These are phyloP conservation scores for Puccinellia tenuiflora DNA, from an alignment of 176 grass and related monocot species.

Conservation along the genomic window DNA sequence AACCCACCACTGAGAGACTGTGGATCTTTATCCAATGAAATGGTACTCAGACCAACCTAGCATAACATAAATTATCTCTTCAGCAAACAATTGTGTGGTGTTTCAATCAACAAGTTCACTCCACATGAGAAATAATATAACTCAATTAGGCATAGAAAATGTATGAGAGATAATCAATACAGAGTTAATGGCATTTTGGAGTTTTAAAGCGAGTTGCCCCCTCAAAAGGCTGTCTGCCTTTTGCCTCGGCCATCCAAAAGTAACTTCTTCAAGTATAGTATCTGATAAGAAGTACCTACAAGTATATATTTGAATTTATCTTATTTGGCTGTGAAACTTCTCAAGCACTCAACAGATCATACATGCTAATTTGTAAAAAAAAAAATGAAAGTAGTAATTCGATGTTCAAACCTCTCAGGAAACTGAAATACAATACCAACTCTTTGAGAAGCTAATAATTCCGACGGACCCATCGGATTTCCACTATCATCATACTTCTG, in stretches of 20 bases:
- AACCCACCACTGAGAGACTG: constrained; percentile 82
- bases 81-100: neutral
- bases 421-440: constrained; percentile 97
- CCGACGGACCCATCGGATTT: constrained; percentile 23
- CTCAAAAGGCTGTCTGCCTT: constrained; percentile 54
- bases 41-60: constrained; percentile 72
- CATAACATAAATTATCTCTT: neutral
- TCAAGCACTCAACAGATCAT: neutral
- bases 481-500: constrained; percentile 62
- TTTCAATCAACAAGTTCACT: neutral
- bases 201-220: constrained; percentile 51
- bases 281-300: constrained; percentile 82
- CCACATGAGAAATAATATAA: neutral
- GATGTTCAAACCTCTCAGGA: constrained; percentile 71
- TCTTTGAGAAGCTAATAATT: constrained; percentile 55
- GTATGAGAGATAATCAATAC: constrained; percentile 25
- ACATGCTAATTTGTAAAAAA: constrained; percentile 5
- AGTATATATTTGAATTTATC: neutral
- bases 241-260: constrained; percentile 86
- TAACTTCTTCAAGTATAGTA: constrained; percentile 85
- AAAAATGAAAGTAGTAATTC: constrained; percentile 5
- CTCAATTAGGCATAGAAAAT: neutral
- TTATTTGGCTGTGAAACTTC: neutral
- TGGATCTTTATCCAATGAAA: constrained; percentile 76
- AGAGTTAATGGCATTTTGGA: constrained; percentile 70